Conservation (phyloP, 1,139 yeast genomes). For the Candida sp. region DNA sequence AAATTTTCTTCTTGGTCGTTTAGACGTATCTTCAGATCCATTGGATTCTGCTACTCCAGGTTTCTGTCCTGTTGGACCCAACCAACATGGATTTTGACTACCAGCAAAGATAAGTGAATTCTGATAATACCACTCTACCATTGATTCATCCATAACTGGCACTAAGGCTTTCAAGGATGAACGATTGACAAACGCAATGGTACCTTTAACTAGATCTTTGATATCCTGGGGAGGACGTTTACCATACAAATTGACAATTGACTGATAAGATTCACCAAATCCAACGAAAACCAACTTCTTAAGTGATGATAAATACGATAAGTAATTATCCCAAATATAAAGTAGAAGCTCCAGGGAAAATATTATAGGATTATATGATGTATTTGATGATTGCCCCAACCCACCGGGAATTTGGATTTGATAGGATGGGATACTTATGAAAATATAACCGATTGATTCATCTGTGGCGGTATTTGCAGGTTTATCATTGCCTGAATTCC, state of each 20-base stretch:
- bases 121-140: slow-evolving; percentile 89
- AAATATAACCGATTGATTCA: slow-evolving; percentile 74
- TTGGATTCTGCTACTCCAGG: slow-evolving; percentile 14
- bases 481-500: slow-evolving; percentile 17
- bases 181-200: slow-evolving; percentile 68
- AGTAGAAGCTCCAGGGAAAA: slow-evolving; percentile 75
- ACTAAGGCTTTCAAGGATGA: slow-evolving; percentile 70
- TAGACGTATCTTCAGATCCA: slow-evolving; percentile 42
- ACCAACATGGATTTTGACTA: slow-evolving; percentile 77
- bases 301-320: slow-evolving; percentile 67
- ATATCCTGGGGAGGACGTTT: slow-evolving; percentile 63
- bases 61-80: slow-evolving; percentile 18
- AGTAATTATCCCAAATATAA: slow-evolving; percentile 88
- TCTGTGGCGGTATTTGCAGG: slow-evolving; percentile 50
- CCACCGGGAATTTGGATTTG: slow-evolving; percentile 28
- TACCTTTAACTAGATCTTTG: slow-evolving; percentile 63
- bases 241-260: slow-evolving; percentile 83
- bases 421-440: slow-evolving; percentile 69
- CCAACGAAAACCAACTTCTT: slow-evolving; percentile 79
- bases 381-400: slow-evolving; percentile 16
- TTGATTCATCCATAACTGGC: slow-evolving; percentile 83
- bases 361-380: slow-evolving; percentile 55
- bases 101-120: slow-evolving; percentile 83
- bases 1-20: slow-evolving; percentile 83
- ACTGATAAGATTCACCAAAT: slow-evolving; percentile 85